Conservation (phyloP, 352 stramenopile species). For the Phytophthora parvispora region DNA sequence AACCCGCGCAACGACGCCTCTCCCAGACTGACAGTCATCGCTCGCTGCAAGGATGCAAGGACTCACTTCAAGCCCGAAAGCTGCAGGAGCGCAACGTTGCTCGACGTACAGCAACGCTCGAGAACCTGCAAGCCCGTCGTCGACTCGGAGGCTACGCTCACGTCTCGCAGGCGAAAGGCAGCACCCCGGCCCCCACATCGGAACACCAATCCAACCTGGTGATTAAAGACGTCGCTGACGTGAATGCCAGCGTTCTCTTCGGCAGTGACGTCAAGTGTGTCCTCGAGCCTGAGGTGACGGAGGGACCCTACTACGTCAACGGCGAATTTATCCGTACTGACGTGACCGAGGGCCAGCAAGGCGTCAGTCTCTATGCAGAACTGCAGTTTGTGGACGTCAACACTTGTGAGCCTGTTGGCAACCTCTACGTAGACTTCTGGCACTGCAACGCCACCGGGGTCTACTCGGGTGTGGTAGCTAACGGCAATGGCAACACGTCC, state of each 20-base stretch:
- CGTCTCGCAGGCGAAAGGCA: constrained; percentile 4
- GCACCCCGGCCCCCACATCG: constrained; percentile 18
- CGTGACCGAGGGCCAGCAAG: constrained; percentile 22
- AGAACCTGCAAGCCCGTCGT: constrained; percentile 19
- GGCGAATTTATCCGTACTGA: constrained; percentile 29
- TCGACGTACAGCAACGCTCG: constrained; percentile 8
- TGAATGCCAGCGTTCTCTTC: constrained; percentile 17
- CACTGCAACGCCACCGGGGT: constrained; percentile 38
- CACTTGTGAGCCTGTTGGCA: constrained; percentile 29
- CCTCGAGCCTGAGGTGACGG: constrained; percentile 30
- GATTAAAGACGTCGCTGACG: constrained; percentile 15
- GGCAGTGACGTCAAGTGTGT: constrained; percentile 30
- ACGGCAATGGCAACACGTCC: constrained; percentile 28
- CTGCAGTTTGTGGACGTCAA: constrained; percentile 39
- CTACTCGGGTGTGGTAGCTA: constrained; percentile 33
- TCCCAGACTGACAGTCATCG: constrained; percentile 26
- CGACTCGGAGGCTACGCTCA: constrained; percentile 23
- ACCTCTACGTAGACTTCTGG: constrained; percentile 37
- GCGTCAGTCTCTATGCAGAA: constrained; percentile 30
- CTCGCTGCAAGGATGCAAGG: constrained; percentile 20
- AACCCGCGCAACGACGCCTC: constrained; percentile 18
- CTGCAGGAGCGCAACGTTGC: constrained; percentile 18
- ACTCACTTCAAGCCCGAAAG: constrained; percentile 20
- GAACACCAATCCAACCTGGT: constrained; percentile 22
- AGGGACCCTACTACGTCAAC: constrained; percentile 36